Evolutionary conservation across 2,329 filamentous ascomycete genomes (phyloP), one percentile per base, ranked within the genome.

Genomic region (Cladophialophora immunda): DNA sequence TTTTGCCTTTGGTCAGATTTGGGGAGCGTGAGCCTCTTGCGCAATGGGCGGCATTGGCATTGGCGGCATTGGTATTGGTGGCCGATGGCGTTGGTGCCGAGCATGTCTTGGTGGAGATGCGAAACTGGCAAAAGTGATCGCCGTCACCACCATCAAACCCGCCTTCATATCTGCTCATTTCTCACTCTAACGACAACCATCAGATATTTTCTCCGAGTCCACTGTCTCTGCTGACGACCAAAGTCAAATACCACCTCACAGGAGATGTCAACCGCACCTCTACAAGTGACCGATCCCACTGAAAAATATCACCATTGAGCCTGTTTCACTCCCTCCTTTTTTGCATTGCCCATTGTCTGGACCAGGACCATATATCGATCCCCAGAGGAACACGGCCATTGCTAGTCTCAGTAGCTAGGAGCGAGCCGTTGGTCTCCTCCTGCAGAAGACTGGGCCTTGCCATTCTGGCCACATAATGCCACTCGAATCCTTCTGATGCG

Each of bases 1-100:
- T 64, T 55, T 47, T 53, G 45, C 27, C 62, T 53, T 64, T 59
- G 62, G 62, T 64, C 54, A 64, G 62, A 58, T 52, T 47, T 22
- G 38, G 38, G 13, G 32, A 32, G 38, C 13, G 30, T 38, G 53
- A 27, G 54, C 36, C 56, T 54, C 62, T 59, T 55, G 62, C 62
- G 62, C 62, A 59, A 59, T 64, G 45, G 62, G 29, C 19, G 22
- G 8, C 22, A 7, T 54, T 4, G 25, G 50, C 32, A n/a, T n/a
- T n/a, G n/a, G n/a, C n/a, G n/a, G n/a, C n/a, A n/a, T n/a, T n/a
- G n/a, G n/a, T n/a, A n/a, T n/a, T 19, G 45, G 45, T 50, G 45
- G 8, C n/a, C 45, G 8, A 50, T 50, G 45, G 17, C 50, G 4
- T 30, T n/a, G 38, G 38, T n/a, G 15, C 30, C n/a, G n/a, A n/a